phyloP scores from a whole-genome alignment of 148 eudicot species.

The Persicaria tinctoria region DNA sequence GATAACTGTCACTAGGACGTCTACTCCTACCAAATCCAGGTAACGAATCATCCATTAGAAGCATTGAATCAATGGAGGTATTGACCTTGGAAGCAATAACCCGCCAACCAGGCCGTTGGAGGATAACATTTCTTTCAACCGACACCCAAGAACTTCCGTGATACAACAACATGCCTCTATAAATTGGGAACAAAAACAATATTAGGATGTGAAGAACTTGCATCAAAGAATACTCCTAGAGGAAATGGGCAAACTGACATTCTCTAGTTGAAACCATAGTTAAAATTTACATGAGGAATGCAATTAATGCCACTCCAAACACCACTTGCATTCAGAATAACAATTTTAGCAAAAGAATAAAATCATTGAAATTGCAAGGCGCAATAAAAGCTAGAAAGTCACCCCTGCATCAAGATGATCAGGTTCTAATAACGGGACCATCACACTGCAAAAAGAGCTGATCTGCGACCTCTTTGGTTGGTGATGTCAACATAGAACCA shows the following conservation, averaged over 20 bases:
- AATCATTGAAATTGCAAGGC: constrained; percentile 3
- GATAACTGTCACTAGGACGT: too few species aligned
- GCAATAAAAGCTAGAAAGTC: constrained; percentile 11
- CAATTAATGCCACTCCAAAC: background rate
- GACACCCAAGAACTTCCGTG: constrained; percentile 66
- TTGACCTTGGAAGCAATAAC: constrained; percentile 73
- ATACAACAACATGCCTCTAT: constrained; percentile 42
- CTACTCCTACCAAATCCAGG: too few species aligned
- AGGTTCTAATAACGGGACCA: constrained; percentile 72
- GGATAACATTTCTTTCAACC: constrained; percentile 57
- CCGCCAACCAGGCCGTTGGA: constrained; percentile 79
- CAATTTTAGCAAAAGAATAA: background rate
- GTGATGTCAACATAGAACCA: constrained; percentile 43
- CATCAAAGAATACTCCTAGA: background rate
- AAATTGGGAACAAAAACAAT: too few species aligned
- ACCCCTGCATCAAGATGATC: constrained; percentile 95
- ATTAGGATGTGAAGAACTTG: background rate
- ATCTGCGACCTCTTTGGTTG: constrained; percentile 58
- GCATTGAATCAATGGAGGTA: constrained; percentile 50
- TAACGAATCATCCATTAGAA: too few species aligned
- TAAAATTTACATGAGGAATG: background rate
- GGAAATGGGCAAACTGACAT: background rate
- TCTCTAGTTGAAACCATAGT: background rate
- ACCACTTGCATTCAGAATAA: background rate
- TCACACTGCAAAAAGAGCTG: constrained; percentile 68